Evolutionary conservation across 306 rosid species (phyloP).

Genomic region (Quercus robur): DNA sequence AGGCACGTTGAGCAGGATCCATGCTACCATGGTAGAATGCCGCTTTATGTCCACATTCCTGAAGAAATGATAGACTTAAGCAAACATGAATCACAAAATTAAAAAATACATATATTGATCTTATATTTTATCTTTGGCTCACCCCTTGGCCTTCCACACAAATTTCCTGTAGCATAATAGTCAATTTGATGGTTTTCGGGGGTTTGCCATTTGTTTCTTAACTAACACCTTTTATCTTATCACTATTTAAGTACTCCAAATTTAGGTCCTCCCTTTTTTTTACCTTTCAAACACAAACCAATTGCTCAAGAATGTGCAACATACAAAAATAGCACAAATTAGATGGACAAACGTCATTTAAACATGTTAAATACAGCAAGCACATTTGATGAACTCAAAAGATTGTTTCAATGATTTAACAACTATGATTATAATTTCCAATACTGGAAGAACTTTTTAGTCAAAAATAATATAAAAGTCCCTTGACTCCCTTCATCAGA

Average conservation of each 20-base stretch:
- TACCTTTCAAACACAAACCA: neutral
- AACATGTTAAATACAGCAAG: neutral
- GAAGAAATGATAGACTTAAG: slow-evolving; percentile 30
- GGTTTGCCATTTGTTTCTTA: neutral
- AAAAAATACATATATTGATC: neutral
- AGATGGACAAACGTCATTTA: neutral
- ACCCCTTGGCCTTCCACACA: neutral
- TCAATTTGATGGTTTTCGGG: neutral
- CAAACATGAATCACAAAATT: slow-evolving; percentile 2
- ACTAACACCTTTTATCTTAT: neutral
- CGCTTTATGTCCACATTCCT: slow-evolving; percentile 95
- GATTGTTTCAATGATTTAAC: neutral
- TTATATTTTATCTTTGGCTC: slow-evolving; percentile 9
- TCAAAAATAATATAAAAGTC: neutral
- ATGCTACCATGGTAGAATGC: slow-evolving; percentile 95
- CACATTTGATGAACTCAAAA: neutral
- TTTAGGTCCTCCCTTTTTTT: neutral
- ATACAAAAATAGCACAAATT: neutral
- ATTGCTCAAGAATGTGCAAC: neutral
- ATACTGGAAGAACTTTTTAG: neutral
- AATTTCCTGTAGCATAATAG: neutral
- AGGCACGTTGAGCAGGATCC: slow-evolving; percentile 87
- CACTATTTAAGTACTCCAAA: neutral
- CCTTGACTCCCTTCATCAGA: neutral
- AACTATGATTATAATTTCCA: neutral